A percentile compares a stretch with the other conserved stretches of the same genome.
Conservation (phyloP, 305 asterid species). For the Fraxinus xanthoxyloides region DNA sequence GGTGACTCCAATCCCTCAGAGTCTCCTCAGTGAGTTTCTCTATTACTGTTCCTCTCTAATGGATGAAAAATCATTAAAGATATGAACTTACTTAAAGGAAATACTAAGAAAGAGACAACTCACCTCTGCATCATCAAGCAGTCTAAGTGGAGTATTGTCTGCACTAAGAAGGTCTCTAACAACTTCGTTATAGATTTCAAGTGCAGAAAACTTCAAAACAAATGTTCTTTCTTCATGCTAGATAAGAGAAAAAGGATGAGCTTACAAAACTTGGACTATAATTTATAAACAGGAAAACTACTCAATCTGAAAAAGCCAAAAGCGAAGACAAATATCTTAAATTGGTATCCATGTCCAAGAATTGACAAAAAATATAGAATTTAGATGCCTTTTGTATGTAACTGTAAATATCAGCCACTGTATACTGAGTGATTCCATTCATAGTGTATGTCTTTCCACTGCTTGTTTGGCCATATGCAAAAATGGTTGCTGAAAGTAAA, state of each 20-base stretch:
- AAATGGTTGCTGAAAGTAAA: slow-evolving; percentile 66
- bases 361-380: background rate
- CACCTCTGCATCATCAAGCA: slow-evolving; percentile 97
- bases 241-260: slow-evolving; percentile 13
- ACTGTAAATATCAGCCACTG: slow-evolving; percentile 81
- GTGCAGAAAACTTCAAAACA: slow-evolving; percentile 82
- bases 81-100: slow-evolving; percentile 4
- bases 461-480: slow-evolving; percentile 95
- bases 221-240: slow-evolving; percentile 94
- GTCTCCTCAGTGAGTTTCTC: slow-evolving; percentile 94
- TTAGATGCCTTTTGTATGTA: slow-evolving; percentile 61
- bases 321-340: background rate
- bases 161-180: slow-evolving; percentile 85
- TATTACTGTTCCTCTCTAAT: slow-evolving; percentile 73
- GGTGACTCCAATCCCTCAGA: slow-evolving; percentile 80
- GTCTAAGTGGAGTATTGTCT: slow-evolving; percentile 70
- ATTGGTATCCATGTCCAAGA: background rate
- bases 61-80: slow-evolving; percentile 27
- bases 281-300: slow-evolving; percentile 17
- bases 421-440: slow-evolving; percentile 89
- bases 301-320: background rate
- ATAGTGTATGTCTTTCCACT: slow-evolving; percentile 95
- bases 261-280: background rate
- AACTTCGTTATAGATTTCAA: slow-evolving; percentile 93
- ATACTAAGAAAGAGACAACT: slow-evolving; percentile 30